phyloP scores from a whole-genome alignment of 129 eudicot genomes.

The Centaurea solstitialis region DNA sequence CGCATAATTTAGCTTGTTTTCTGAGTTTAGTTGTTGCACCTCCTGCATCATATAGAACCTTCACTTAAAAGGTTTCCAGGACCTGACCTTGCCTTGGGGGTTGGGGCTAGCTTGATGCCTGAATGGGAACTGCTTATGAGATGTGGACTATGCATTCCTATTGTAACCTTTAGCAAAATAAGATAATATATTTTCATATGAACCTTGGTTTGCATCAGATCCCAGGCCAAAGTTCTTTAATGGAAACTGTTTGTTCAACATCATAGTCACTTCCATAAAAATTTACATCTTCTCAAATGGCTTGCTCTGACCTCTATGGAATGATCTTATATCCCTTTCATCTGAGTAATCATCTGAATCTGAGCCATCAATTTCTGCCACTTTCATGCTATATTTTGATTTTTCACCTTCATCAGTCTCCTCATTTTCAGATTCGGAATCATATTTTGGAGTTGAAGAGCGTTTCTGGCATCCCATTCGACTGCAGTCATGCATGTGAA shows the following conservation, averaged over 20 bases:
- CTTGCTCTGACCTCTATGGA: constrained; percentile 11
- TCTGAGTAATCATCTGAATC: constrained; percentile 34
- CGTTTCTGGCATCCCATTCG: constrained; percentile 17
- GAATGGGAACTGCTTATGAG: constrained; percentile 24
- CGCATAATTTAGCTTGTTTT: constrained; percentile 40
- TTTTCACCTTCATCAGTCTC: constrained; percentile 23
- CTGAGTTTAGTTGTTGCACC: constrained; percentile 13
- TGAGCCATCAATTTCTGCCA: constrained; percentile 21
- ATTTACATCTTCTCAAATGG: constrained; percentile 25
- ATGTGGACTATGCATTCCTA: constrained; percentile 17
- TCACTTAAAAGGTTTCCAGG: constrained; percentile 7
- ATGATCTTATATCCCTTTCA: constrained; percentile 16
- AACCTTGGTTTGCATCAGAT: neutral
- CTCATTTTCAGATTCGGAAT: constrained; percentile 36
- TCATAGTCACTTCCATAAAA: constrained; percentile 44
- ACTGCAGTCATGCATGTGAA: constrained; percentile 8
- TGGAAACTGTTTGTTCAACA: neutral
- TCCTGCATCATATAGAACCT: constrained; percentile 15
- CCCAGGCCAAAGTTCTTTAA: neutral
- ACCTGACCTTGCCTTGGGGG: neutral
- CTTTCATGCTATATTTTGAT: constrained; percentile 20
- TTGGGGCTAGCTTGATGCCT: constrained; percentile 24
- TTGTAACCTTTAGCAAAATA: constrained; percentile 7
- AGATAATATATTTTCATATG: neutral
- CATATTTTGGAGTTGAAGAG: constrained; percentile 23